A percentile compares a stretch with the other conserved stretches of the same genome.
phyloP scores from a whole-genome alignment of 1,284 basidiomycete species.

The Coriolopsis trogii region DNA sequence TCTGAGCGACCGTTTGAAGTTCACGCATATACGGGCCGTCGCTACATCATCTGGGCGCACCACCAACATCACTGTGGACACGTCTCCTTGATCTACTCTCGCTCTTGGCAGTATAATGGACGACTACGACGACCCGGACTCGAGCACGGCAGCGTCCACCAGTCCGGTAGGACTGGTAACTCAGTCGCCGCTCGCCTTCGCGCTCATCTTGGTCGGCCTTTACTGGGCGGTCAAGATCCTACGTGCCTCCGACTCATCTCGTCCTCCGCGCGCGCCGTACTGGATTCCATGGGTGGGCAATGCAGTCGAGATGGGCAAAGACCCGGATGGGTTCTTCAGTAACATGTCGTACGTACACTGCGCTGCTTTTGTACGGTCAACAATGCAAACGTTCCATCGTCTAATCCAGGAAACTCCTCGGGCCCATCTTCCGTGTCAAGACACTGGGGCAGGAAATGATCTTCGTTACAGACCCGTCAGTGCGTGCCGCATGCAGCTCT shows the following conservation, averaged over 20 bases:
- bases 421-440: constrained; percentile 24
- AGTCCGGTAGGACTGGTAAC: constrained; percentile 6
- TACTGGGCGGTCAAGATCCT: constrained; percentile 16
- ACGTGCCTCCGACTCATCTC: constrained; percentile 1
- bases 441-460: constrained; percentile 18
- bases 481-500: constrained; percentile 6
- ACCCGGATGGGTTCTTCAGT: constrained; percentile 24
- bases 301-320: constrained; percentile 23
- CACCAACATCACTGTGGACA: too few species aligned
- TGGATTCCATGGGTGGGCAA: constrained; percentile 31
- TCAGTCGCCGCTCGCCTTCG: constrained; percentile 15
- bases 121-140: too few species aligned
- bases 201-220: constrained; percentile 9
- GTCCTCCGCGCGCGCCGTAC: constrained; percentile 29
- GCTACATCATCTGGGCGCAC: too few species aligned
- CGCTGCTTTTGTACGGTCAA: neutral
- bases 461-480: constrained; percentile 23
- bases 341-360: constrained; percentile 17
- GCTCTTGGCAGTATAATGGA: too few species aligned
- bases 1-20: too few species aligned
- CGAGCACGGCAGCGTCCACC: neutral
- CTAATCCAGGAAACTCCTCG: constrained; percentile 11
- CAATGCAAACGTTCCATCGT: neutral
- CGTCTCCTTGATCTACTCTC: too few species aligned
- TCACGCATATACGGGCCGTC: too few species aligned